Evolutionary conservation across 2,329 filamentous ascomycete species (phyloP).

Genomic region (Colletotrichum tofieldiae): DNA sequence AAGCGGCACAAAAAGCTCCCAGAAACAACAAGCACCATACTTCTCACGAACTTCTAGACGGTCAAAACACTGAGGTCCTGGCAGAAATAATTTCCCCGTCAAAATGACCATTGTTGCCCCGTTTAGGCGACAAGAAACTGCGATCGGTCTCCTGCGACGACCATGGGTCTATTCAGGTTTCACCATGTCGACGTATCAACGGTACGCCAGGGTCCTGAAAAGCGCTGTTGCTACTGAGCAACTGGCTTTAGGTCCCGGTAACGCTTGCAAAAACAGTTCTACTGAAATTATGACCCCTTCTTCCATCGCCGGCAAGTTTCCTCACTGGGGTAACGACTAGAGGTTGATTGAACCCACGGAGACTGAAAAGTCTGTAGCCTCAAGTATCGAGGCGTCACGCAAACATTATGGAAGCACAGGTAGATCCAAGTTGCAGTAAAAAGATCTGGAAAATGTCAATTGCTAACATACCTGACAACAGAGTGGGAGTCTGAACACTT

Average conservation of each 20-base stretch:
- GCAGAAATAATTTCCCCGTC: neutral
- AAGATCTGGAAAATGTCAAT: neutral
- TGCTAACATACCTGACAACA: neutral
- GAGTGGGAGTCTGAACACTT: neutral
- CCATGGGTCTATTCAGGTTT: neutral
- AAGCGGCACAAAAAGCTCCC: neutral
- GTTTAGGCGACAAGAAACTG: neutral
- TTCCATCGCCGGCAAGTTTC: neutral
- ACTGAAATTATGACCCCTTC: accelerated
- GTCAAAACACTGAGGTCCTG: neutral
- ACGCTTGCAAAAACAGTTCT: neutral
- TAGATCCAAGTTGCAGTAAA: neutral
- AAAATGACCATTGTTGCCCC: too few relatives aligned
- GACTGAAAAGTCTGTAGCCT: neutral
- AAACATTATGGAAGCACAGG: neutral
- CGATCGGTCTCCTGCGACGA: neutral
- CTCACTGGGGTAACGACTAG: neutral
- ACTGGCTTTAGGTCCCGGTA: accelerated
- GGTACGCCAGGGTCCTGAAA: neutral
- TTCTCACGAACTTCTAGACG: neutral
- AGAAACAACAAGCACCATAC: too few relatives aligned
- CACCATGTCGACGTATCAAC: neutral
- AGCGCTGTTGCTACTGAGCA: too few relatives aligned
- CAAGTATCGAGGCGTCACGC: neutral
- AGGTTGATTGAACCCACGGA: neutral